Conservation (phyloP, 106 monocot species). For the Xerophyta viscosa region DNA sequence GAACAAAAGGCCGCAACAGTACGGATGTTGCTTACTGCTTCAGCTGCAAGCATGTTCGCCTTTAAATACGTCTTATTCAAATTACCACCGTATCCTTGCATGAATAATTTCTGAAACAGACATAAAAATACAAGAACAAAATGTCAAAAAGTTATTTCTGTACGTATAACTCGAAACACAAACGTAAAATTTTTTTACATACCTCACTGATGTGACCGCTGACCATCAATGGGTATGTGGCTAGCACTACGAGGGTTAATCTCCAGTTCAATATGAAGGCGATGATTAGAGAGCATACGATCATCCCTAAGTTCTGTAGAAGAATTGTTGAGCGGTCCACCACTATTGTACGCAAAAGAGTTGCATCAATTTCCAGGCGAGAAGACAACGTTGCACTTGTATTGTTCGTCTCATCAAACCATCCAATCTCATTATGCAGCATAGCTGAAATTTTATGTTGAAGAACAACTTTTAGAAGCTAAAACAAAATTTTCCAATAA, state of each 20-base stretch:
- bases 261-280: constrained; percentile 93
- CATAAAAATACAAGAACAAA: background rate
- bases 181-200: background rate
- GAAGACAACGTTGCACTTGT: constrained; percentile 71
- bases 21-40: constrained; percentile 91
- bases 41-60: constrained; percentile 96
- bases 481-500: background rate
- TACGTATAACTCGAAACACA: background rate
- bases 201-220: constrained; percentile 95
- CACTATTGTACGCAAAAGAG: constrained; percentile 63
- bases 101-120: constrained; percentile 60
- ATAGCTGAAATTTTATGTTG: constrained; percentile 40
- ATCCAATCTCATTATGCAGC: constrained; percentile 81
- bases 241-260: constrained; percentile 81
- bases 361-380: constrained; percentile 84
- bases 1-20: constrained; percentile 95
- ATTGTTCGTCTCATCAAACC: constrained; percentile 69
- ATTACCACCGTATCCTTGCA: constrained; percentile 89
- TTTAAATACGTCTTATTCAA: constrained; percentile 74
- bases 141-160: background rate
- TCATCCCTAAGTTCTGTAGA: constrained; percentile 90
- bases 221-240: constrained; percentile 83
- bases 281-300: constrained; percentile 75
- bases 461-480: background rate
- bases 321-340: constrained; percentile 88